phyloP scores from a whole-genome alignment of 345 rosid species.

The Gossypium ekmanianum region DNA sequence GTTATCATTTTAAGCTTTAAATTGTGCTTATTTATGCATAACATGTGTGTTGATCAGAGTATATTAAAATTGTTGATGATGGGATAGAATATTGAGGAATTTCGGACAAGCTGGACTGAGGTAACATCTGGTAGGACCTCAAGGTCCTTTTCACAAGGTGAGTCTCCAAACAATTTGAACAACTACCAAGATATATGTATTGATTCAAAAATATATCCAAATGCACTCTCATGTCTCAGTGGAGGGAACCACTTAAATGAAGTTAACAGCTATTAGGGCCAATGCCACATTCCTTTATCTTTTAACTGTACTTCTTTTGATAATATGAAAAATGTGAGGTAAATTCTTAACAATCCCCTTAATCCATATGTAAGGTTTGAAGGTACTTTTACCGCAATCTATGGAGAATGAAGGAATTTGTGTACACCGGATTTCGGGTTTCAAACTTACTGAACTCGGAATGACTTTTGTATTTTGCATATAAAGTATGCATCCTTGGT shows the following conservation, averaged over 20 bases:
- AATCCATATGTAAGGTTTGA: no score
- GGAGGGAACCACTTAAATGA: background rate
- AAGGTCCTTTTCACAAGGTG: background rate
- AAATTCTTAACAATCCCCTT: background rate
- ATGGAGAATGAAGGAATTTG: no score
- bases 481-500: no score
- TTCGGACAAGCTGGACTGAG: constrained; percentile 10
- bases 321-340: background rate
- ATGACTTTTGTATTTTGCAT: no score
- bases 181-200: background rate
- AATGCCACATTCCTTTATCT: background rate
- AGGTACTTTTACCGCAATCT: background rate
- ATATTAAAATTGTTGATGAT: background rate
- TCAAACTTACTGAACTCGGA: no score
- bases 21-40: background rate
- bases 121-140: constrained; percentile 11
- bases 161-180: constrained; percentile 8
- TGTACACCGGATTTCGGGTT: no score
- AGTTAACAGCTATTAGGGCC: background rate
- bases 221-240: background rate
- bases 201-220: background rate
- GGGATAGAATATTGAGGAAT: background rate
- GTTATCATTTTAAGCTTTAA: no score
- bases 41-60: background rate
- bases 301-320: background rate